Evolutionary conservation across 495 filamentous ascomycete genomes (phyloP).

Genomic region (Annulohypoxylon nitens): DNA sequence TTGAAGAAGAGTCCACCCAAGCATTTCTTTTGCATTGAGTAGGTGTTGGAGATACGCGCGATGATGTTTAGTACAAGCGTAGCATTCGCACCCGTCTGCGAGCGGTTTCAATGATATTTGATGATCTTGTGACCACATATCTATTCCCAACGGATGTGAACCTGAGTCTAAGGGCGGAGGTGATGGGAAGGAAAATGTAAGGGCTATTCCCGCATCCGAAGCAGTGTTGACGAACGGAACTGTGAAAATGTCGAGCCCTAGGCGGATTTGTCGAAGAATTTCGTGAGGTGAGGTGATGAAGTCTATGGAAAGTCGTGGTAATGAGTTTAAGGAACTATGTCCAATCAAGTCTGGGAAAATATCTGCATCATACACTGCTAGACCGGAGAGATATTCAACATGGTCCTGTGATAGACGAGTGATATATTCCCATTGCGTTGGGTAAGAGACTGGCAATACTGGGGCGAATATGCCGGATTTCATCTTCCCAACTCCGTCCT

Average conservation of each 20-base stretch:
- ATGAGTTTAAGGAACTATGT: conserved; percentile 60
- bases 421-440: conserved; percentile 81
- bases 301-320: conserved; percentile 81
- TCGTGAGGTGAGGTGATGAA: conserved; percentile 77
- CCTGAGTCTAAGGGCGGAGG: conserved; percentile 5
- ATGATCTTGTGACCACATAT: conserved; percentile 76
- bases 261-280: conserved; percentile 75
- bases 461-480: conserved; percentile 77
- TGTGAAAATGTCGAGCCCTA: conserved; percentile 84
- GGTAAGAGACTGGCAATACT: conserved; percentile 78
- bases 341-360: conserved; percentile 74
- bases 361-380: conserved; percentile 83
- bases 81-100: conserved; percentile 75
- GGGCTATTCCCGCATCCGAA: conserved; percentile 88
- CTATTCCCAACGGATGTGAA: conserved; percentile 71
- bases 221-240: conserved; percentile 76
- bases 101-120: conserved; percentile 71
- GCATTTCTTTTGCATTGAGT: conserved; percentile 91
- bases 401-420: conserved; percentile 70
- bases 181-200: conserved; percentile 82
- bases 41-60: conserved; percentile 89
- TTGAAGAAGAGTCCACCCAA: conserved; percentile 92
- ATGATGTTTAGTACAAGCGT: conserved; percentile 87
- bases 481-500: conserved; percentile 51
- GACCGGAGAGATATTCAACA: conserved; percentile 70